phyloP scores from a whole-genome alignment of 345 rosid genomes.

The Capsella bursapastoris region DNA sequence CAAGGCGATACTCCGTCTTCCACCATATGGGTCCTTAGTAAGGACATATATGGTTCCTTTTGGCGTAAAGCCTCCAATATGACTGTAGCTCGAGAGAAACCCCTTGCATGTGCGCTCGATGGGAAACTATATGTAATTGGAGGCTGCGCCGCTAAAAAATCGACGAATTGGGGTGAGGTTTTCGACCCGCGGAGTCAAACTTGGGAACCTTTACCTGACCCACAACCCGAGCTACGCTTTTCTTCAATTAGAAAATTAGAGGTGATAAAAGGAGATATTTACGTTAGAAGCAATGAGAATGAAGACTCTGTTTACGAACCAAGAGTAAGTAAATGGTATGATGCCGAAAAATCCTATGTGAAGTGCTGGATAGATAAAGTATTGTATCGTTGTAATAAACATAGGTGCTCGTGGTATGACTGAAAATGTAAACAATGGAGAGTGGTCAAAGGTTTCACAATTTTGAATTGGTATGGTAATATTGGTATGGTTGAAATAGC shows the following conservation, averaged over 20 bases:
- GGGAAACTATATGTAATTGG: not conserved
- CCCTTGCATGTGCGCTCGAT: not conserved
- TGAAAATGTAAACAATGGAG: not conserved
- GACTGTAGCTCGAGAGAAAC: not conserved
- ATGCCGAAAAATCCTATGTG: no score
- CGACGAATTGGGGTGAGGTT: not conserved
- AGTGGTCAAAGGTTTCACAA: not conserved
- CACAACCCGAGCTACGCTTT: not conserved
- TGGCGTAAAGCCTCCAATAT: not conserved
- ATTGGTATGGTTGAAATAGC: not conserved
- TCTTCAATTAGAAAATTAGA: not conserved
- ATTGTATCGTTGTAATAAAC: not conserved
- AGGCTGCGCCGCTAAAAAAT: not conserved
- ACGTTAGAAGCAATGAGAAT: not conserved
- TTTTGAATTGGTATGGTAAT: not conserved
- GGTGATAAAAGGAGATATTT: no score
- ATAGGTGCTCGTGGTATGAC: not conserved
- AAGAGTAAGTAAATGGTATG: not conserved
- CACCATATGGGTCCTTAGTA: not conserved
- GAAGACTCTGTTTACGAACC: not conserved
- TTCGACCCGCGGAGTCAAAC: not conserved
- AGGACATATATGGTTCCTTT: not conserved
- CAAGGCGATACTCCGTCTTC: not conserved
- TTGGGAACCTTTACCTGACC: constrained; percentile 1
- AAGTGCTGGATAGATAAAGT: not conserved